Conservation (phyloP, 192 early-diverging fungal genomes). For the Geranomyces variabilis region DNA sequence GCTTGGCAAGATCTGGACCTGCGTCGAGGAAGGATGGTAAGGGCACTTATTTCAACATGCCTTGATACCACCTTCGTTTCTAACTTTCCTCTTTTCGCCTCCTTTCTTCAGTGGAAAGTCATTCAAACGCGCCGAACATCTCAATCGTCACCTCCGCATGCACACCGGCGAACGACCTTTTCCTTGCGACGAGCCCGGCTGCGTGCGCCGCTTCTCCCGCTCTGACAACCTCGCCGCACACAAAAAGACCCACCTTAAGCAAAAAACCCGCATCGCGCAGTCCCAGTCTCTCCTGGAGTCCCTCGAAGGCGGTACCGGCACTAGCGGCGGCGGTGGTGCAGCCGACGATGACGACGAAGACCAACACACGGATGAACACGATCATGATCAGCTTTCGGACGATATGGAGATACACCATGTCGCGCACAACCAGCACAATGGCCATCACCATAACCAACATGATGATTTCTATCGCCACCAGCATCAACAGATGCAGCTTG, state of each 20-base stretch:
- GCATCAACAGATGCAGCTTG: background rate
- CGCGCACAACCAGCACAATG: background rate
- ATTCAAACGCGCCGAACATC: conserved; percentile 85
- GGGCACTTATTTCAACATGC: too few species aligned
- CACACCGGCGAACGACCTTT: conserved; percentile 88
- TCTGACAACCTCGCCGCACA: conserved; percentile 68
- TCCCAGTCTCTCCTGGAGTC: background rate
- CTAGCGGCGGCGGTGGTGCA: background rate
- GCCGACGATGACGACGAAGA: background rate
- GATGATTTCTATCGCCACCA: background rate
- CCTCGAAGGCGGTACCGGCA: background rate
- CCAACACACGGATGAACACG: background rate
- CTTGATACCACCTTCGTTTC: too few species aligned
- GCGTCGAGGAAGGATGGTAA: conserved; percentile 6
- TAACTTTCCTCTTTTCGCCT: background rate
- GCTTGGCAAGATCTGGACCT: background rate
- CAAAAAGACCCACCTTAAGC: conserved; percentile 28
- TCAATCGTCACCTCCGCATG: conserved; percentile 82
- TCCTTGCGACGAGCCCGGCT: conserved; percentile 64
- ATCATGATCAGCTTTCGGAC: too few species aligned
- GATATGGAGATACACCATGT: too few species aligned
- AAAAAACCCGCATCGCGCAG: conserved; percentile 5
- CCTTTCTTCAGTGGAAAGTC: background rate
- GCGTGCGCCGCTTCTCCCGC: conserved; percentile 81
- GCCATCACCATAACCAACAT: conserved; percentile 4